These are phyloP conservation scores for Crassisporium funariophilum DNA, from an alignment of 768 basidiomycete species.

Conservation along the genomic window DNA sequence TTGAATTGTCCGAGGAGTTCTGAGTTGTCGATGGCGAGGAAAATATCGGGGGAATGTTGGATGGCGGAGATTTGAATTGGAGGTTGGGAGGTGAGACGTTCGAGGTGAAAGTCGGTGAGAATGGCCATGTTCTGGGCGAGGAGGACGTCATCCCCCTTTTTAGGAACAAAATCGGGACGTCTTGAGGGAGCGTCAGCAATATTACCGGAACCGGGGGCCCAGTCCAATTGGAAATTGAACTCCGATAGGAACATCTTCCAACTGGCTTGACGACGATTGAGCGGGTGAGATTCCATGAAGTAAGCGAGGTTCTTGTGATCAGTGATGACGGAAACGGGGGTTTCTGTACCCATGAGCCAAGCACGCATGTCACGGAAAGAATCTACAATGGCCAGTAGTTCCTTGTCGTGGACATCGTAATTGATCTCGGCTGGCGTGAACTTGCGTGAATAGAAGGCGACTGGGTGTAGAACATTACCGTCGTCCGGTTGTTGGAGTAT, in stretches of 20 bases:
- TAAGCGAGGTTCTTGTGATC: slow-evolving; percentile 45
- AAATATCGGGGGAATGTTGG: slow-evolving; percentile 30
- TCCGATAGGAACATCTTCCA: slow-evolving; percentile 35
- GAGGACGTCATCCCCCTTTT: slow-evolving; percentile 27
- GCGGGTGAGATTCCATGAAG: slow-evolving; percentile 36
- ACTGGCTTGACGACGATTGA: slow-evolving; percentile 45
- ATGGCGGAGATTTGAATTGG: slow-evolving; percentile 14
- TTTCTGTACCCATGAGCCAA: slow-evolving; percentile 1
- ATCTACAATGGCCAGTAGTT: slow-evolving; percentile 46
- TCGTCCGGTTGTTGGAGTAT: slow-evolving; percentile 28
- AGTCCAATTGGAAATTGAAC: background rate
- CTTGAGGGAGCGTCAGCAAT: slow-evolving; percentile 25
- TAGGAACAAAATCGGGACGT: slow-evolving; percentile 22
- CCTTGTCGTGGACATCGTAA: slow-evolving; percentile 53
- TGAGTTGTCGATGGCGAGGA: slow-evolving; percentile 29
- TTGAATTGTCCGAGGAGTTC: slow-evolving; percentile 27
- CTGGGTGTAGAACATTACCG: slow-evolving; percentile 31
- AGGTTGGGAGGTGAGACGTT: slow-evolving; percentile 25
- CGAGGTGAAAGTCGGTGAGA: slow-evolving; percentile 27
- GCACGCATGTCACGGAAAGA: slow-evolving; percentile 5
- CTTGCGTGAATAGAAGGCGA: slow-evolving; percentile 38
- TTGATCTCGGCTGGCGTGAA: slow-evolving; percentile 39
- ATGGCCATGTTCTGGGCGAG: slow-evolving; percentile 27
- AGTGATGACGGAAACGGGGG: slow-evolving; percentile 11
- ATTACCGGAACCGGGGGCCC: slow-evolving; percentile 9